Evolutionary conservation across 495 filamentous ascomycete genomes (phyloP).

Genomic region (Lichina pygmaea): DNA sequence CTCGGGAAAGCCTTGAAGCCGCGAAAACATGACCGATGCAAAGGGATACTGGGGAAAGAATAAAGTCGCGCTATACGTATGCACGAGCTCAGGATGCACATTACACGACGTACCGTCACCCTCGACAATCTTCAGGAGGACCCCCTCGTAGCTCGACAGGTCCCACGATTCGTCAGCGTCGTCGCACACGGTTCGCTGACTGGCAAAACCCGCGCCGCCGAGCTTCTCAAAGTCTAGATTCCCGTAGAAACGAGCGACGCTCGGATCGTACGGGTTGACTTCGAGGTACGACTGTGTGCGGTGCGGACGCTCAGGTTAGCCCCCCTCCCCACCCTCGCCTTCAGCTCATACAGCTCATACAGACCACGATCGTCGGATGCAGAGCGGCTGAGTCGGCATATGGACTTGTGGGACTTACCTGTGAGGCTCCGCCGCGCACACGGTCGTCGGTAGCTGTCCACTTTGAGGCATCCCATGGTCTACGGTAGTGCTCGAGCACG

Average conservation of each 20-base stretch:
- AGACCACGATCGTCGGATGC: too few relatives aligned
- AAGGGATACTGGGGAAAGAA: background rate
- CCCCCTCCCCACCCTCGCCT: too few relatives aligned
- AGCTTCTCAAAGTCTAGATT: slow-evolving; percentile 45
- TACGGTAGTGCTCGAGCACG: slow-evolving; percentile 6
- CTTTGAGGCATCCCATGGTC: slow-evolving; percentile 27
- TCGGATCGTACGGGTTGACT: slow-evolving; percentile 6
- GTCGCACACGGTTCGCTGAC: slow-evolving; percentile 27
- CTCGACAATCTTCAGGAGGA: slow-evolving; percentile 9
- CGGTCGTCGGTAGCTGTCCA: slow-evolving; percentile 48
- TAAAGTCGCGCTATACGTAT: slow-evolving; percentile 19
- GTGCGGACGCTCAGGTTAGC: background rate
- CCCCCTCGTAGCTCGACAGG: slow-evolving; percentile 11
- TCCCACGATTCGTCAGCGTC: slow-evolving; percentile 11
- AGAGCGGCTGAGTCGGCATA: too few relatives aligned
- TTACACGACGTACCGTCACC: slow-evolving; percentile 11
- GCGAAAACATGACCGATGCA: too few relatives aligned
- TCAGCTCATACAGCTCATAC: too few relatives aligned
- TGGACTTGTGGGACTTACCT: slow-evolving; percentile 10
- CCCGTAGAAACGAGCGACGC: slow-evolving; percentile 29
- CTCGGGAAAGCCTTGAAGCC: too few relatives aligned
- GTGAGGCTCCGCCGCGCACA: slow-evolving; percentile 40
- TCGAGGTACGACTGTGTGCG: slow-evolving; percentile 22
- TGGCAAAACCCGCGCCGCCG: slow-evolving; percentile 62
- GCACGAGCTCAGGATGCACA: too few relatives aligned